Evolutionary conservation across 305 asterid genomes (phyloP).

Genomic region (Andrographis paniculata): DNA sequence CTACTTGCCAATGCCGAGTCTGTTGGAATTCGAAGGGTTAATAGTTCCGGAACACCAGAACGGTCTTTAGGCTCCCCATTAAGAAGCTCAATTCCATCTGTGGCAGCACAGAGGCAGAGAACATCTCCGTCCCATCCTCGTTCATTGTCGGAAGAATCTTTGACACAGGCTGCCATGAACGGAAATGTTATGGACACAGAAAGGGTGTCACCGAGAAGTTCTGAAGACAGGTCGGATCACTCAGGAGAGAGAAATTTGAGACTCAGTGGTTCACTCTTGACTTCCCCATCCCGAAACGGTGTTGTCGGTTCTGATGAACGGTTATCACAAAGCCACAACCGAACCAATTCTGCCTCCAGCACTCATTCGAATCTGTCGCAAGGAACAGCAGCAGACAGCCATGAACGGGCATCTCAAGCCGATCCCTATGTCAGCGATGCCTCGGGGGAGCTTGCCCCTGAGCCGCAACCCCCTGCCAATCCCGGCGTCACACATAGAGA

Average conservation of each 20-base stretch:
- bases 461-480: slow-evolving; percentile 34
- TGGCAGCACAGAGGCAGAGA: slow-evolving; percentile 29
- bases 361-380: slow-evolving; percentile 34
- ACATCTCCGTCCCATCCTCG: slow-evolving; percentile 43
- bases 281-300: slow-evolving; percentile 30
- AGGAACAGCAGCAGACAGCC: slow-evolving; percentile 31
- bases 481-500: slow-evolving; percentile 33
- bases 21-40: slow-evolving; percentile 32
- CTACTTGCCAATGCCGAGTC: slow-evolving; percentile 39
- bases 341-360: slow-evolving; percentile 52
- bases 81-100: slow-evolving; percentile 25
- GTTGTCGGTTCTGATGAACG: slow-evolving; percentile 26
- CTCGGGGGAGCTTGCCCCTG: slow-evolving; percentile 46
- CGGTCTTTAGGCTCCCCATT: slow-evolving; percentile 39
- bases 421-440: slow-evolving; percentile 38
- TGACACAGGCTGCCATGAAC: slow-evolving; percentile 31
- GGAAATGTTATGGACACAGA: slow-evolving; percentile 31
- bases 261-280: slow-evolving; percentile 24
- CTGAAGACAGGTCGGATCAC: slow-evolving; percentile 34
- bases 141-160: slow-evolving; percentile 48
- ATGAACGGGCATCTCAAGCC: slow-evolving; percentile 28
- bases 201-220: slow-evolving; percentile 26
- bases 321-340: slow-evolving; percentile 35
- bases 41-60: slow-evolving; percentile 32
- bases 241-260: slow-evolving; percentile 36